Base-by-base conservation (phyloP, 1,284 basidiomycete genomes). In the Heliocybe sulcata region DNA sequence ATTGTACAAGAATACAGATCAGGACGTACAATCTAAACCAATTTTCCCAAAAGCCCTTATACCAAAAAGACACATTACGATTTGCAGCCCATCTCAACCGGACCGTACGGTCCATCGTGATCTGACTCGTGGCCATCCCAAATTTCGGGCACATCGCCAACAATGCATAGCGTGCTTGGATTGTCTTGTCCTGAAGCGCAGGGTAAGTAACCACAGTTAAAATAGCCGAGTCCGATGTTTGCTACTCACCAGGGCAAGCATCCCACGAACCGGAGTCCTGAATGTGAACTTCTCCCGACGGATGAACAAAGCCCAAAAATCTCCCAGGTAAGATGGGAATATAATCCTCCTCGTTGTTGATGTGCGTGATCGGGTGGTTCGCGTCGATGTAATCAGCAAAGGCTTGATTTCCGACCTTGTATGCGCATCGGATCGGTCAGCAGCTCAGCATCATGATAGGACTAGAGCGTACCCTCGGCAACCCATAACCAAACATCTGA, bases 251-350 rank as follows among this genome's bases (percentile, higher is more conserved):
- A 0, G 77, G 70, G 58, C 81, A 81, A 0, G 62, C 61, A 27
- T 67, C 65, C 80, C 82, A 85, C 33, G 69, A 67, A 1, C 67
- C 69, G 2, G 69, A 71, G 49, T 74, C 73, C 54, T 72, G 58
- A 47, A 85, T 83, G 58, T 85, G 83, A 16, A 79, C 69, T 65
- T 87, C 84, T 1, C 83, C 83, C 1, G 72, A 69, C 0, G 79
- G 71, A 58, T 86, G 85, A 25, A 72, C 71, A 67, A 68, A 87
- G 3, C 75, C 82, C 29, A 83, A 58, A 63, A 73, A 42, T n/a
- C 45, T 59, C 27, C 59, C 20, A 57, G 60, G 56, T 53, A 63
- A 27, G 45, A 66, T 64, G 9, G 63, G 66, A n/a, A 67, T 60
- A 14, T 55, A 42, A 45, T 68, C 66, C 25, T 63, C 53, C 68